Evolutionary conservation across 2,329 filamentous ascomycete genomes (phyloP).

Genomic region (Colletotrichum karsti): DNA sequence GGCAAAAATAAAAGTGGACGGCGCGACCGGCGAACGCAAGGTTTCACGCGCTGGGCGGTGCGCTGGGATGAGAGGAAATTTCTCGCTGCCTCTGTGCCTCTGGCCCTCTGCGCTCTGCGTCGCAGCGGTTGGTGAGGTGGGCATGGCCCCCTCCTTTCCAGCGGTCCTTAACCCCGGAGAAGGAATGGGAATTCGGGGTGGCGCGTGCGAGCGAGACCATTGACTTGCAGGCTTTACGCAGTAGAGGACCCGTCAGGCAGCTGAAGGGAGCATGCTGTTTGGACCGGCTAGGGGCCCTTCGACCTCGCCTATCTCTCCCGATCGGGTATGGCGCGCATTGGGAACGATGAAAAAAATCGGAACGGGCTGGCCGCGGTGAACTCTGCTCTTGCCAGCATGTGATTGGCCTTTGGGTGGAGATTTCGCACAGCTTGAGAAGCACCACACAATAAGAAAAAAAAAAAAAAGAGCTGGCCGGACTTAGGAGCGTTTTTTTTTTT

Average conservation of each 20-base stretch:
- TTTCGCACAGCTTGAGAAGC: too few relatives aligned
- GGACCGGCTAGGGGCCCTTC: slow-evolving; percentile 1
- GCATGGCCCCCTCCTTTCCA: too few relatives aligned
- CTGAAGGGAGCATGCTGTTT: slow-evolving; percentile 6
- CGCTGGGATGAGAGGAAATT: slow-evolving; percentile 16
- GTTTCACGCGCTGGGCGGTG: not conserved
- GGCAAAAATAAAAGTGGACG: slow-evolving; percentile 4
- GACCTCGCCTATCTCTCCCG: slow-evolving; percentile 18
- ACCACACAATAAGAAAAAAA: not conserved
- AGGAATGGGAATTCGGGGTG: slow-evolving; percentile 25
- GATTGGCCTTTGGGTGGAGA: slow-evolving; percentile 26
- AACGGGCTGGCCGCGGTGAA: not conserved
- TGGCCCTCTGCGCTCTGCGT: too few relatives aligned
- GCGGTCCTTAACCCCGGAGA: slow-evolving; percentile 13
- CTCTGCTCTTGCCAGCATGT: slow-evolving; percentile 23
- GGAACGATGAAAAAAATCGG: slow-evolving; percentile 3
- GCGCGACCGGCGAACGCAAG: not conserved
- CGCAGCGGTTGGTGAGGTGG: too few relatives aligned
- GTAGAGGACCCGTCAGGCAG: not conserved
- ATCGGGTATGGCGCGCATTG: slow-evolving; percentile 16
- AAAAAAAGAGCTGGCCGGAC: not conserved
- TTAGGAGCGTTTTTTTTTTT: not conserved
- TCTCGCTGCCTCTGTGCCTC: slow-evolving; percentile 12
- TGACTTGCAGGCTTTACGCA: not conserved
- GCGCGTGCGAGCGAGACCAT: slow-evolving; percentile 10